Percentiles rank a stretch among this genome's conserved stretches.
These are phyloP conservation scores for Alternaria sp. DNA, from an alignment of 2,329 filamentous ascomycete species.

Conservation along the genomic window DNA sequence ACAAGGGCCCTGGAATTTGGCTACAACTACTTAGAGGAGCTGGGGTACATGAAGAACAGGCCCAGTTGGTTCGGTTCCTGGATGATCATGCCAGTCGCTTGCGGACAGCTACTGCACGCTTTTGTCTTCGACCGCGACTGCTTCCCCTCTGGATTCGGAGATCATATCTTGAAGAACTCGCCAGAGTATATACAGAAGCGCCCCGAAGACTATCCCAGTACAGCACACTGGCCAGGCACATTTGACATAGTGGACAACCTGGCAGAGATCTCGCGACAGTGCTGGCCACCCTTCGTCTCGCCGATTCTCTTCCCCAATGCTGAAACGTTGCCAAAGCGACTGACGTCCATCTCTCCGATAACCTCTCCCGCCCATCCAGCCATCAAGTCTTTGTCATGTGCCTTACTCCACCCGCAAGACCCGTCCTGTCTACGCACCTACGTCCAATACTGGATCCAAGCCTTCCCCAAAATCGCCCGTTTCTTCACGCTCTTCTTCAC, in stretches of 20 bases:
- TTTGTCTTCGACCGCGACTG: constrained; percentile 61
- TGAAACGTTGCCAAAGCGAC: constrained; percentile 66
- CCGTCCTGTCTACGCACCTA: constrained; percentile 89
- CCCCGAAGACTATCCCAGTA: constrained; percentile 71
- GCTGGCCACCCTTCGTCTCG: constrained; percentile 87
- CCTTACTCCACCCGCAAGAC: constrained; percentile 83
- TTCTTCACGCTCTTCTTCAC: constrained; percentile 79
- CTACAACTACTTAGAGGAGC: constrained; percentile 82
- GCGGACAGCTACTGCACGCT: constrained; percentile 58
- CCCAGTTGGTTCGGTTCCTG: constrained; percentile 69
- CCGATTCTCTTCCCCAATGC: constrained; percentile 83
- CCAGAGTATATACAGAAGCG: constrained; percentile 78
- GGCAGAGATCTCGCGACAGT: constrained; percentile 78
- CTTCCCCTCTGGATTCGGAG: constrained; percentile 63
- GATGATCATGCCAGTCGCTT: constrained; percentile 59
- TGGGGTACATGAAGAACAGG: constrained; percentile 67
- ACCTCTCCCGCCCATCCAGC: constrained; percentile 85
- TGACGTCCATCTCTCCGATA: constrained; percentile 76
- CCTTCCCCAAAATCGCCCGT: constrained; percentile 79
- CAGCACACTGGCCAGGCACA: constrained; percentile 75
- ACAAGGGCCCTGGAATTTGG: constrained; percentile 84
- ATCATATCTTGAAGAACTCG: constrained; percentile 73
- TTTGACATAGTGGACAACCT: constrained; percentile 82
- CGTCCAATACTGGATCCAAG: constrained; percentile 82
- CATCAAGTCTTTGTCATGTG: constrained; percentile 85